Evolutionary conservation across 2,329 filamentous ascomycete genomes (phyloP).

Genomic region (Cladosporium sp.): DNA sequence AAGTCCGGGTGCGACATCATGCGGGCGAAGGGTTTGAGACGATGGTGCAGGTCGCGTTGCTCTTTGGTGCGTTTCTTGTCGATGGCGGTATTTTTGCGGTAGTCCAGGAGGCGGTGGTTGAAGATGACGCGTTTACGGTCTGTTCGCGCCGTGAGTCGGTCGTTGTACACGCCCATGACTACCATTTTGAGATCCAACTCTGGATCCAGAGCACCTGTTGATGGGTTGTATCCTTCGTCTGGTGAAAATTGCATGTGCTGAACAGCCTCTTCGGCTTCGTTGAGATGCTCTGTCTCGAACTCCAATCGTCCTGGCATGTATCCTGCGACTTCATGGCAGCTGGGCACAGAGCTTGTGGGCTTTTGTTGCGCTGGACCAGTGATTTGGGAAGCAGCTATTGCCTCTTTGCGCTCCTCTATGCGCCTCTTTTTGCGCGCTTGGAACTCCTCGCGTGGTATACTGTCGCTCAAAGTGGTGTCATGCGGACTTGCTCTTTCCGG

Average conservation of each 20-base stretch:
- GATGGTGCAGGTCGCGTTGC: slow-evolving; percentile 84
- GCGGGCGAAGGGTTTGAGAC: slow-evolving; percentile 90
- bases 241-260: slow-evolving; percentile 98
- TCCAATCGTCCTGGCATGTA: slow-evolving; percentile 98
- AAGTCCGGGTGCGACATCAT: slow-evolving; percentile 97
- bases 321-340: slow-evolving; percentile 96
- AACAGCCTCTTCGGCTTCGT: slow-evolving; percentile 96
- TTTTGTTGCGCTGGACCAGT: slow-evolving; percentile 77
- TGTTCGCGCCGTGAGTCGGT: slow-evolving; percentile 80
- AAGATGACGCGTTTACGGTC: slow-evolving; percentile 97
- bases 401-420: slow-evolving; percentile 88
- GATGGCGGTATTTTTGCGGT: slow-evolving; percentile 79
- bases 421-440: slow-evolving; percentile 87
- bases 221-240: slow-evolving; percentile 83
- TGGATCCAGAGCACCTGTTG: slow-evolving; percentile 81
- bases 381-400: slow-evolving; percentile 75
- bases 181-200: slow-evolving; percentile 98
- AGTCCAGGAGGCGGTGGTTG: slow-evolving; percentile 89
- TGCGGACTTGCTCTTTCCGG: slow-evolving; percentile 80
- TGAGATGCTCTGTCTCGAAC: slow-evolving; percentile 96
- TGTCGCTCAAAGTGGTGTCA: slow-evolving; percentile 72
- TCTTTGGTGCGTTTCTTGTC: slow-evolving; percentile 98
- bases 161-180: slow-evolving; percentile 98
- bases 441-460: slow-evolving; percentile 86
- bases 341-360: slow-evolving; percentile 89